Conservation (phyloP, 139 green algal species). For the Chlorella sp. region DNA sequence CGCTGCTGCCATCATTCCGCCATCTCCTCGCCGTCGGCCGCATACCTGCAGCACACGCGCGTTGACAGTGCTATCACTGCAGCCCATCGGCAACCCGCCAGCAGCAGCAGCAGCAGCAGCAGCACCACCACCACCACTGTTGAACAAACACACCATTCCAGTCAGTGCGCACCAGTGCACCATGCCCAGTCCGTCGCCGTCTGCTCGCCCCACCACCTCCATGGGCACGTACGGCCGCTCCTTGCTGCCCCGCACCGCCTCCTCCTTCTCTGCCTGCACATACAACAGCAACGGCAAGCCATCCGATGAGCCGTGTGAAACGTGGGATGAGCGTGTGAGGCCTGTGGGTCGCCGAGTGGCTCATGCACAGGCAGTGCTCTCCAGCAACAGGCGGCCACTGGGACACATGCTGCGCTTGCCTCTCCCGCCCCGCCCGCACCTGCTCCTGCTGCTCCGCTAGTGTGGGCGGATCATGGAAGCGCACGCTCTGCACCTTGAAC, state of each 20-base stretch:
- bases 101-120: too few relatives aligned
- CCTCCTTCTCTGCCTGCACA: constrained; percentile 22
- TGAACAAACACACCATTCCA: too few relatives aligned
- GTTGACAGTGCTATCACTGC: too few relatives aligned
- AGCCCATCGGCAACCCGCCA: too few relatives aligned
- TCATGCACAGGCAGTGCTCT: too few relatives aligned
- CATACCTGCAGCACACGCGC: constrained; percentile 9
- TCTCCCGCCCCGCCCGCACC: neutral
- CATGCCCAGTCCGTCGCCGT: constrained; percentile 52
- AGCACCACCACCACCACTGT: too few relatives aligned
- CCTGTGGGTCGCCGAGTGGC: too few relatives aligned
- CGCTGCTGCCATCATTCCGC: constrained; percentile 10
- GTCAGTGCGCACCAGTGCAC: constrained; percentile 36
- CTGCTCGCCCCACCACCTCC: constrained; percentile 40
- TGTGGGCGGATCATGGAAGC: constrained; percentile 25
- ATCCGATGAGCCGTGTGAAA: too few relatives aligned
- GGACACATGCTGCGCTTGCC: too few relatives aligned
- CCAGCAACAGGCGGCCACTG: too few relatives aligned
- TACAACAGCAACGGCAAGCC: too few relatives aligned
- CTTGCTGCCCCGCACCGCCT: neutral
- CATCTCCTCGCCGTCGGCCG: neutral
- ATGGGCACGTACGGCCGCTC: constrained; percentile 22
- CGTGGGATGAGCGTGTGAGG: too few relatives aligned
- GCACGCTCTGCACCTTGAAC: constrained; percentile 44
- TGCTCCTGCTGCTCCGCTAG: constrained; percentile 32